These are phyloP conservation scores for Oenanthe sinensis DNA, from an alignment of 129 eudicot species.

Conservation along the genomic window DNA sequence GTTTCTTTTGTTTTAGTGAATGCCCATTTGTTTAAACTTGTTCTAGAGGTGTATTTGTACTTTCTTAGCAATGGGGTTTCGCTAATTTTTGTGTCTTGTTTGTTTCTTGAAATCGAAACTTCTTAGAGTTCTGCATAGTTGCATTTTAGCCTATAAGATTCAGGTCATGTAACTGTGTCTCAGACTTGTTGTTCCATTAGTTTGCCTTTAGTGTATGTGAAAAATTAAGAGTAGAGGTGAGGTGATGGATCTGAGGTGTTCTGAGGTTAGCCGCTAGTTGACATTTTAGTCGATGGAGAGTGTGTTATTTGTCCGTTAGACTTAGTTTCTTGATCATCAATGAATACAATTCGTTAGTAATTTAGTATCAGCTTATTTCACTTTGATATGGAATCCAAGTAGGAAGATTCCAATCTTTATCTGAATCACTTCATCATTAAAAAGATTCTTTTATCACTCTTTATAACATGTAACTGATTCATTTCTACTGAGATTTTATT, in stretches of 20 bases:
- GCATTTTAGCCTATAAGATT: conserved; percentile 8
- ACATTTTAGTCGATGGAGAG: conserved; percentile 36
- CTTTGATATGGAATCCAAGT: conserved; percentile 38
- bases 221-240: conserved; percentile 9
- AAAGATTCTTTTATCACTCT: conserved; percentile 37
- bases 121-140: conserved; percentile 12
- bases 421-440: conserved; percentile 22
- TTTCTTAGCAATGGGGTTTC: conserved; percentile 46
- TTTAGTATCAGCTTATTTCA: conserved; percentile 6
- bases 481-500: conserved; percentile 37
- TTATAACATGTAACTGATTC: conserved; percentile 15
- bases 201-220: conserved; percentile 25
- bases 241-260: conserved; percentile 39
- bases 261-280: conserved; percentile 41
- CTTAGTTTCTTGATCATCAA: conserved; percentile 17
- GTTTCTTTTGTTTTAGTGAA: conserved; percentile 19
- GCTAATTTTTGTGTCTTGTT: conserved; percentile 28
- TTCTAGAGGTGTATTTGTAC: conserved; percentile 15
- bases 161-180: conserved; percentile 38
- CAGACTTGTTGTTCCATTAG: conserved; percentile 20
- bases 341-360: conserved; percentile 31
- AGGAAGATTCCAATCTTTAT: conserved; percentile 21
- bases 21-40: conserved; percentile 32
- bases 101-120: background rate
- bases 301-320: conserved; percentile 19